A percentile compares a stretch with the other conserved stretches of the same genome.
phyloP scores from a whole-genome alignment of 2,329 filamentous ascomycete genomes.

The Hymenoscyphus infarciens region DNA sequence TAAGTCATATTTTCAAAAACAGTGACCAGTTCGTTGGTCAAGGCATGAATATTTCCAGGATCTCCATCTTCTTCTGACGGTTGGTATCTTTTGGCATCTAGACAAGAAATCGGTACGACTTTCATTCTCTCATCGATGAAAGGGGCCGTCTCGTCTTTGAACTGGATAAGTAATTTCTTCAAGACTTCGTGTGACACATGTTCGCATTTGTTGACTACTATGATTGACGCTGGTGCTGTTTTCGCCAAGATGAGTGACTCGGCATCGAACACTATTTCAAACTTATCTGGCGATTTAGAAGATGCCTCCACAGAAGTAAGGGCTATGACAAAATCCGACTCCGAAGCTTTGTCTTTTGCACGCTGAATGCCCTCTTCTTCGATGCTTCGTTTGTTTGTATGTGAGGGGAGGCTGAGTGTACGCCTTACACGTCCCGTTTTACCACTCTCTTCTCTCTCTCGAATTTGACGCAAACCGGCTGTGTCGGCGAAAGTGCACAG shows the following conservation, averaged over 20 bases:
- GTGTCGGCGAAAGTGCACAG: constrained; percentile 95
- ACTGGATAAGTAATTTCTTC: constrained; percentile 39
- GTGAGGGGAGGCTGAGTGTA: constrained; percentile 9
- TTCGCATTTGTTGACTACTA: constrained; percentile 64
- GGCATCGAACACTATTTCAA: constrained; percentile 49
- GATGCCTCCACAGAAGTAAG: constrained; percentile 67
- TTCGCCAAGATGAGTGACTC: constrained; percentile 54
- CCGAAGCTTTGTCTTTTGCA: constrained; percentile 73
- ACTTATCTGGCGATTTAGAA: constrained; percentile 28
- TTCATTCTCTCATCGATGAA: constrained; percentile 30
- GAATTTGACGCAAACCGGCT: constrained; percentile 68
- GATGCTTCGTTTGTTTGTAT: constrained; percentile 43
- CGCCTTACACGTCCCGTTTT: constrained; percentile 3
- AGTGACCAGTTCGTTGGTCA: constrained; percentile 64
- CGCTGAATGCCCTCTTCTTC: constrained; percentile 89
- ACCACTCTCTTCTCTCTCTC: constrained; percentile 15
- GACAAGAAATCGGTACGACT: constrained; percentile 70
- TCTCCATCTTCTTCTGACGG: constrained; percentile 37
- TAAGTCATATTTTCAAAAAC: constrained; percentile 70
- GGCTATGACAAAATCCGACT: constrained; percentile 82
- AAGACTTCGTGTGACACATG: constrained; percentile 39
- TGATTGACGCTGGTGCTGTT: constrained; percentile 45
- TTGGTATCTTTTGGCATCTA: constrained; percentile 43
- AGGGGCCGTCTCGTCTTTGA: constrained; percentile 39
- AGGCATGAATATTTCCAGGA: constrained; percentile 62